phyloP scores from a whole-genome alignment of 129 eudicot genomes.

The Heracleum sosnowskyi region DNA sequence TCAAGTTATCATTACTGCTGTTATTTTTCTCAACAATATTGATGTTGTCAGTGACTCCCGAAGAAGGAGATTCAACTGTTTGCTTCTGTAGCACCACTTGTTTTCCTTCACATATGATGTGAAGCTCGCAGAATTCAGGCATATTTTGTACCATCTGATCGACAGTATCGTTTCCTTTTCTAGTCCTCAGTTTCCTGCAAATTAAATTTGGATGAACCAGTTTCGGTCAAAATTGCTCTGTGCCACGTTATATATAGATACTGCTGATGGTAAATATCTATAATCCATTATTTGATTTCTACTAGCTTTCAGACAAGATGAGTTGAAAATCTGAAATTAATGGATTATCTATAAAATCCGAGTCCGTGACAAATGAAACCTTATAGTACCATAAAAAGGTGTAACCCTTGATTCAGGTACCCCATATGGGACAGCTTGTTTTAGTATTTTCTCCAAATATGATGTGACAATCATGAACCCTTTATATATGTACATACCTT shows the following conservation, averaged over 20 bases:
- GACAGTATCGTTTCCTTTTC: slow-evolving; percentile 46
- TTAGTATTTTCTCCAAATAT: too few relatives aligned
- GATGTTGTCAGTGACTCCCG: slow-evolving; percentile 11
- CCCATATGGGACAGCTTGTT: too few relatives aligned
- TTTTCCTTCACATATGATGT: slow-evolving; percentile 66
- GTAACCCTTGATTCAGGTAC: too few relatives aligned
- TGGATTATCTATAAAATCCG: too few relatives aligned
- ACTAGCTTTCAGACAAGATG: too few relatives aligned
- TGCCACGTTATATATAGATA: neutral
- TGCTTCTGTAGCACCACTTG: slow-evolving; percentile 32
- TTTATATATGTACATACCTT: too few relatives aligned
- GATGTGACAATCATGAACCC: too few relatives aligned
- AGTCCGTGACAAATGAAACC: too few relatives aligned
- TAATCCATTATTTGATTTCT: too few relatives aligned
- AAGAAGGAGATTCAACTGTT: slow-evolving; percentile 20
- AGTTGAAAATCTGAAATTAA: neutral
- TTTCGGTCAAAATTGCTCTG: neutral
- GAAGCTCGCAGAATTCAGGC: slow-evolving; percentile 60
- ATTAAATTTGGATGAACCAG: neutral
- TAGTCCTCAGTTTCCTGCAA: slow-evolving; percentile 49
- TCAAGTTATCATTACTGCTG: neutral
- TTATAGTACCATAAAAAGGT: too few relatives aligned
- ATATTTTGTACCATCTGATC: slow-evolving; percentile 51
- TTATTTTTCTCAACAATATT: neutral
- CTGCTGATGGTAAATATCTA: neutral